A percentile compares a stretch with the other conserved stretches of the same genome.
Evolutionary conservation across 1,139 yeast genomes (phyloP).

Genomic region (Sugiyamaella castrensis): DNA sequence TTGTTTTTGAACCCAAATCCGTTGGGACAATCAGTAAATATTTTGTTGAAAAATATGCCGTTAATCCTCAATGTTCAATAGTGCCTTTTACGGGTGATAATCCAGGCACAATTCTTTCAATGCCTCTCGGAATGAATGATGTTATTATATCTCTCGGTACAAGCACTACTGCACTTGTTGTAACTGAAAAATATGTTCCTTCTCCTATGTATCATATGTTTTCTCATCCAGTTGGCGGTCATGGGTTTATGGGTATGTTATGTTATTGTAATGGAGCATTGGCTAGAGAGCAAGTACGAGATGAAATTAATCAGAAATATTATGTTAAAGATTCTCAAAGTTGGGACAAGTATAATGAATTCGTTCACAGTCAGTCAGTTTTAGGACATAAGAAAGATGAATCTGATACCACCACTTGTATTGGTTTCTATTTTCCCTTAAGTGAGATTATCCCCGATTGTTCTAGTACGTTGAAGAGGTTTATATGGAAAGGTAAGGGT

Average conservation of each 20-base stretch:
- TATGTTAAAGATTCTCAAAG: constrained; percentile 31
- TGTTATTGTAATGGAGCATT: constrained; percentile 90
- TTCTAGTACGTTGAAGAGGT: constrained; percentile 30
- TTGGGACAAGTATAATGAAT: constrained; percentile 68
- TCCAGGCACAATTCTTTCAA: constrained; percentile 79
- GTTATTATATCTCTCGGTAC: constrained; percentile 83
- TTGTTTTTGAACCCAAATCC: constrained; percentile 38
- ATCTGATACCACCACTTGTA: constrained; percentile 21
- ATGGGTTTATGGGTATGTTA: constrained; percentile 89
- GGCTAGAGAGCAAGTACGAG: constrained; percentile 76
- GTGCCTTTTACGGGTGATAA: constrained; percentile 85
- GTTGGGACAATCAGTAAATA: constrained; percentile 53
- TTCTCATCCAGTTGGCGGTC: constrained; percentile 73
- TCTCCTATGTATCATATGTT: constrained; percentile 82
- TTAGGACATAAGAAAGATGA: constrained; percentile 34
- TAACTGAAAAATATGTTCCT: constrained; percentile 75
- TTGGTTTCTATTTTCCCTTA: constrained; percentile 82
- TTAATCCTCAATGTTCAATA: constrained; percentile 50
- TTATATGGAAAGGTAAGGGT: constrained; percentile 18
- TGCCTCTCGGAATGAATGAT: constrained; percentile 75
- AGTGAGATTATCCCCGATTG: constrained; percentile 90
- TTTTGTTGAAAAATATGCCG: constrained; percentile 63
- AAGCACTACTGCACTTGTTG: constrained; percentile 78
- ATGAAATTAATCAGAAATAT: constrained; percentile 53
- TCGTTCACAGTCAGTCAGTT: constrained; percentile 30